Evolutionary conservation across 2,329 filamentous ascomycete species (phyloP).

Genomic region (Epichloe gansuensis): DNA sequence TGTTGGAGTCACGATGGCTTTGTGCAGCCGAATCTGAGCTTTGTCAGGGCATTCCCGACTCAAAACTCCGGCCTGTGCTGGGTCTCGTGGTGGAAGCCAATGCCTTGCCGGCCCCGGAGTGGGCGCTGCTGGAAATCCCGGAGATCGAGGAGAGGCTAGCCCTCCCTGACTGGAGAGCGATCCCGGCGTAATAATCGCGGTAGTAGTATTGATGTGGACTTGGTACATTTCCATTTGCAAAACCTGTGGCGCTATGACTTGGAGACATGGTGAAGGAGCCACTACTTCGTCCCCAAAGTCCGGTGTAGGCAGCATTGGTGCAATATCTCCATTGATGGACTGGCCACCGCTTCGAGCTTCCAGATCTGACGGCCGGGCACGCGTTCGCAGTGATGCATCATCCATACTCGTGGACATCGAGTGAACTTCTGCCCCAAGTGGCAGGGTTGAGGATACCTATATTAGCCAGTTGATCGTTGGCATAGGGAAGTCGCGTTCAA

Average conservation of each 20-base stretch:
- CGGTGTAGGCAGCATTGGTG: conserved; percentile 50
- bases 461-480: conserved; percentile 57
- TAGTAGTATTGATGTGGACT: conserved; percentile 45
- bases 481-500: conserved; percentile 66
- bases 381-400: conserved; percentile 35
- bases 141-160: conserved; percentile 44
- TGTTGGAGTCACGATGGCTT: conserved; percentile 41
- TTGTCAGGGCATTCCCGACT: conserved; percentile 39
- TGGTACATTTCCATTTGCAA: conserved; percentile 18
- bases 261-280: conserved; percentile 54
- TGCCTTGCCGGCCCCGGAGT: conserved; percentile 30
- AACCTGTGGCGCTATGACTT: conserved; percentile 22
- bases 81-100: conserved; percentile 35
- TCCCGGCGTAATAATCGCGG: conserved; percentile 38
- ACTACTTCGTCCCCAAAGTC: conserved; percentile 56
- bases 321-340: conserved; percentile 51
- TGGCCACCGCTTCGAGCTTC: conserved; percentile 43
- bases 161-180: conserved; percentile 34
- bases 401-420: conserved; percentile 46
- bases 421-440: conserved; percentile 46
- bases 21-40: conserved; percentile 39
- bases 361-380: conserved; percentile 36
- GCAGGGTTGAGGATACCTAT: conserved; percentile 70
- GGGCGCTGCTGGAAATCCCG: conserved; percentile 39
- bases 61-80: conserved; percentile 47